phyloP scores from a whole-genome alignment of 179 eudicot genomes.

The Pouteria campechiana region DNA sequence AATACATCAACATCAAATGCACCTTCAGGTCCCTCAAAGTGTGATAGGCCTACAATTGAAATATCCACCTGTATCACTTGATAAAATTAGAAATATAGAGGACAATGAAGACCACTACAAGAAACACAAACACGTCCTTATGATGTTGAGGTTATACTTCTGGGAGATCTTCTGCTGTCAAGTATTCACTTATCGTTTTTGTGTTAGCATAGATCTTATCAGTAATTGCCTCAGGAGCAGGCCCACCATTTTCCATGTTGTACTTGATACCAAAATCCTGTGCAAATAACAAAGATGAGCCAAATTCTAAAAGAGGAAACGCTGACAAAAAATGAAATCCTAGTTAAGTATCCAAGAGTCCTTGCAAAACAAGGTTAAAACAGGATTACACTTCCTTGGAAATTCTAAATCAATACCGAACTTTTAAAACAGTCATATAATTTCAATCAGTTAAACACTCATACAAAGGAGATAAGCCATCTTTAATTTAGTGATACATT shows the following conservation, averaged over 20 bases:
- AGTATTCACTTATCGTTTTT: slow-evolving; percentile 83
- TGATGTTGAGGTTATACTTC: slow-evolving; percentile 60
- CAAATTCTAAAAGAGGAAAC: not conserved
- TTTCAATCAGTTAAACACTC: no score
- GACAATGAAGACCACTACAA: no score
- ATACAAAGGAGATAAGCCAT: no score
- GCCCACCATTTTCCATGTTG: slow-evolving; percentile 99
- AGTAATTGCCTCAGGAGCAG: slow-evolving; percentile 93
- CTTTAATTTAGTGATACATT: no score
- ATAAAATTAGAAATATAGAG: no score
- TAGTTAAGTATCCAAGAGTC: no score
- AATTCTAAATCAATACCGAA: no score
- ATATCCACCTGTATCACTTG: slow-evolving; percentile 68
- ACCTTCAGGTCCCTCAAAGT: slow-evolving; percentile 81
- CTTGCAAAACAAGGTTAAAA: no score
- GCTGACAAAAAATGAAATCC: no score
- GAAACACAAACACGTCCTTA: no score
- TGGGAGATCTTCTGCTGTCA: slow-evolving; percentile 77
- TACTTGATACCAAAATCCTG: slow-evolving; percentile 98
- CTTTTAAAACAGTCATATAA: no score
- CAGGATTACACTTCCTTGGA: no score
- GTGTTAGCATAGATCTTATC: slow-evolving; percentile 83
- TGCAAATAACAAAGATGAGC: not conserved
- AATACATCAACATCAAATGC: slow-evolving; percentile 90
- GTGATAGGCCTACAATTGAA: slow-evolving; percentile 48